These are phyloP conservation scores for Leucosporidium scottii DNA, from an alignment of 768 basidiomycete genomes.

Conservation along the genomic window DNA sequence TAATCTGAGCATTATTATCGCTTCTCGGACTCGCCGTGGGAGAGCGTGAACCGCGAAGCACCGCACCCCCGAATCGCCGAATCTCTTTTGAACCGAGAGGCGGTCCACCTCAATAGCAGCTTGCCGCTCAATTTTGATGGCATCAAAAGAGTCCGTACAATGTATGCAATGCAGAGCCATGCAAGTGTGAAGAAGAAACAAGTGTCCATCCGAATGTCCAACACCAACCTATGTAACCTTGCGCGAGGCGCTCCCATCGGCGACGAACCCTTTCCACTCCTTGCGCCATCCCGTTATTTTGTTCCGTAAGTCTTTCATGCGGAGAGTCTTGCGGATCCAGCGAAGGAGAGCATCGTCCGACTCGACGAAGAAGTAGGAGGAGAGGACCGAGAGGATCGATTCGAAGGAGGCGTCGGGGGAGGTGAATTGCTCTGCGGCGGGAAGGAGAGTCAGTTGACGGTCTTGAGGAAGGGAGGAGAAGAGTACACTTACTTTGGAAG, in stretches of 20 bases:
- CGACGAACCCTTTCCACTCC: conserved; percentile 61
- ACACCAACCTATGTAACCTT: conserved; percentile 9
- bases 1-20: no score
- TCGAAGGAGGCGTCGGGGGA: conserved; percentile 74
- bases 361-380: conserved; percentile 90
- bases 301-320: conserved; percentile 55
- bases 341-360: conserved; percentile 71
- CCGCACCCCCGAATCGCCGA: no score
- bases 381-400: conserved; percentile 79
- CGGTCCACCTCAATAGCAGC: no score
- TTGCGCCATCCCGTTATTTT: conserved; percentile 68
- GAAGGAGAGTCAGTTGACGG: background rate
- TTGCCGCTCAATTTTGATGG: no score
- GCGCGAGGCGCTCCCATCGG: conserved; percentile 32
- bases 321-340: conserved; percentile 64
- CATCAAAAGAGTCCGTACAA: no score
- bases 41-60: no score
- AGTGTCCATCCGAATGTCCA: no score
- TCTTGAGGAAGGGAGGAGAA: background rate
- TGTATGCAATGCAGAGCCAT: no score
- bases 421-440: conserved; percentile 68
- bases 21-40: no score
- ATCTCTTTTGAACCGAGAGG: no score
- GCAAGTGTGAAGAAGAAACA: no score
- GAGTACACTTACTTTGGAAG: conserved; percentile 61